Base-by-base conservation (phyloP, 495 filamentous ascomycete species). In the Glutinoglossum americanum region DNA sequence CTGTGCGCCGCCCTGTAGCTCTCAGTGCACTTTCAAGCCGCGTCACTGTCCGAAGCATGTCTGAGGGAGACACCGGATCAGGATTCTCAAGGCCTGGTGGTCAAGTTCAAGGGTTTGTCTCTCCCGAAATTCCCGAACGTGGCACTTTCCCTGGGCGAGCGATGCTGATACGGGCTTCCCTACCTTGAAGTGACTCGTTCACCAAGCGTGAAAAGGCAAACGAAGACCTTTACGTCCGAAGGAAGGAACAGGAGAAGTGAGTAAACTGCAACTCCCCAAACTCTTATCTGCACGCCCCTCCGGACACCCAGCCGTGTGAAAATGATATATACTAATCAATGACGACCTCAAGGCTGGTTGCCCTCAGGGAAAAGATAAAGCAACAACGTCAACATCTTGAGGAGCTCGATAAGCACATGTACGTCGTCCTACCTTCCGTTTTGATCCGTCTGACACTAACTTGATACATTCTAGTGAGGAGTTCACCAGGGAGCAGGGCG, bases 191-290 rank as follows among this genome's bases (percentile, higher is more conserved):
- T 60, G 92, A 99, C 67, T 75, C 83, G 54, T 99, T 95, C 78
- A 83, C 83, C 67, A 80, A 81, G 67, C 87, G 92, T 63, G 92
- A 99, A 72, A 81, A 81, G 61, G 90, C 90, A 60, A 76, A 74
- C 66, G 92, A 99, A 72, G 80, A 85, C 66, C 76, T 77, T 61
- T 83, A 85, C 73, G 85, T 99, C 70, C 73, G 78, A 55, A 73
- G 85, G 74, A 81, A 84, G 64, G 92, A 99, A 77, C 74, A 79
- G 68, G 77, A 84, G 72, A 95, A 95, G 85, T 80, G 80, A 55
- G 66, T 82, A 67, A 10, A 17, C 44, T 25, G 30, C 4, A 9
- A 9, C 57, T 15, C 32, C 21, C 19, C 26, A 25, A n/a, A n/a
- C n/a, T n/a, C n/a, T n/a, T n/a, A n/a, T n/a, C n/a, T 44, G 11